These are phyloP conservation scores for Fusarium longipes DNA, from an alignment of 2,329 filamentous ascomycete genomes.

Conservation along the genomic window DNA sequence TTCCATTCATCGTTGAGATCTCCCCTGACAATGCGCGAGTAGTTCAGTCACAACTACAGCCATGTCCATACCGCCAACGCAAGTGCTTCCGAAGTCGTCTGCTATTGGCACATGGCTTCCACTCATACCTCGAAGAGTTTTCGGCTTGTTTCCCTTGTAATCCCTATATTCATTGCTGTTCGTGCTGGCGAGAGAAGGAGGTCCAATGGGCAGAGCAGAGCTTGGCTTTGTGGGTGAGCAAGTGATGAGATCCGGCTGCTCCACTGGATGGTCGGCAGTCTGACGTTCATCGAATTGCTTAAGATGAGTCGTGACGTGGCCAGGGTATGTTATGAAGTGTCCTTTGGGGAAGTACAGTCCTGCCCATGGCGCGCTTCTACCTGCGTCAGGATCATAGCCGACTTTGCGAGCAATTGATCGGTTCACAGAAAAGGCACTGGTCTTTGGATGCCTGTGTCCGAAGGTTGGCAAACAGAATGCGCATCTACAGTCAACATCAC, in stretches of 20 bases:
- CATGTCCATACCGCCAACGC: conserved; percentile 26
- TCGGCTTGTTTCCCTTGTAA: not conserved
- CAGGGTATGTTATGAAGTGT: not conserved
- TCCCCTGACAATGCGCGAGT: not conserved
- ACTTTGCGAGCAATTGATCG: conserved; percentile 4
- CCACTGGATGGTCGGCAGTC: too few species aligned
- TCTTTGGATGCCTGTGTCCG: not conserved
- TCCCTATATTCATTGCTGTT: not conserved
- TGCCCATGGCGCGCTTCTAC: not conserved
- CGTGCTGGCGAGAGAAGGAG: not conserved
- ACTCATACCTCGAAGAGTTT: conserved; percentile 17
- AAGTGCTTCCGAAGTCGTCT: conserved; percentile 14
- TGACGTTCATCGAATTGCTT: too few species aligned
- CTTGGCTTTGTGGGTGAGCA: not conserved
- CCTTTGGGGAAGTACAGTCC: conserved; percentile 12
- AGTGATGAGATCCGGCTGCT: not conserved
- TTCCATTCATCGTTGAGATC: conserved; percentile 9
- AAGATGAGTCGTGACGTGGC: too few species aligned
- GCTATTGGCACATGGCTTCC: conserved; percentile 3
- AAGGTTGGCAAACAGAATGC: not conserved
- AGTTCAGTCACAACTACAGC: conserved; percentile 21
- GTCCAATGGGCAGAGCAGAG: not conserved
- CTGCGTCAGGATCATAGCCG: conserved; percentile 7
- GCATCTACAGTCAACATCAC: not conserved
- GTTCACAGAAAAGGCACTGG: too few species aligned